Base-by-base conservation (phyloP, 192 early-diverging fungal species). In the Diversispora epigaea region DNA sequence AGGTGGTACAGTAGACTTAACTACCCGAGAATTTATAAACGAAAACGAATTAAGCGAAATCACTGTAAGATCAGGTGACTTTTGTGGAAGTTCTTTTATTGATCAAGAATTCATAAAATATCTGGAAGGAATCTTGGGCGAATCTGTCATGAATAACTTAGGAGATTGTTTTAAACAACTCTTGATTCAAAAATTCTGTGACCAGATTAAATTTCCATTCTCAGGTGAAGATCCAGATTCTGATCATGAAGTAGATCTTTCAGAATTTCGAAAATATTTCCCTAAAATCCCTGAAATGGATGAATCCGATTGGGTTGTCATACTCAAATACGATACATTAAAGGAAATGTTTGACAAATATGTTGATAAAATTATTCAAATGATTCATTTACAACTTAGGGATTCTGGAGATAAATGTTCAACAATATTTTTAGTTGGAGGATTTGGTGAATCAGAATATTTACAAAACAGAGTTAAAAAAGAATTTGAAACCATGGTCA, bases 341-440 rank as follows among this genome's bases (percentile, higher is more conserved):
- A 79, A 84, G 50, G 76, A 81, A 40, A 83, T 87, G n/a, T 87
- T 87, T 58, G 77, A 83, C 43, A 84, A 84, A 0, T 80, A 85
- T 0, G 50, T 83, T 6, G 74, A 80, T 15, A 55, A 71, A 22
- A 80, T 87, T 22, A 50, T 84, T 0, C 58, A 68, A 12, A 44
- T 87, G 25, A 84, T 87, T 39, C 52, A 80, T 57, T 50, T 78
- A 22, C 86, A 87, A 68, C 68, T 87, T 46, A 67, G 64, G 3
- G 77, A 79, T 55, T 61, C 76, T 6, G 62, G 66, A n/a, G n/a
- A n/a, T 15, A 60, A 25, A 25, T 72, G 83, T 10, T 62, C 81
- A 21, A 80, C 83, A 9, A 81, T 84, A 19, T 87, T 87, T 76
- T 61, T 87, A 67, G 86, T 87, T 14, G 84, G 68, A 70, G 82